Evolutionary conservation across 1,284 basidiomycete genomes (phyloP), one percentile per base, ranked within the genome.

Genomic region (Cryptococcus wingfieldii): DNA sequence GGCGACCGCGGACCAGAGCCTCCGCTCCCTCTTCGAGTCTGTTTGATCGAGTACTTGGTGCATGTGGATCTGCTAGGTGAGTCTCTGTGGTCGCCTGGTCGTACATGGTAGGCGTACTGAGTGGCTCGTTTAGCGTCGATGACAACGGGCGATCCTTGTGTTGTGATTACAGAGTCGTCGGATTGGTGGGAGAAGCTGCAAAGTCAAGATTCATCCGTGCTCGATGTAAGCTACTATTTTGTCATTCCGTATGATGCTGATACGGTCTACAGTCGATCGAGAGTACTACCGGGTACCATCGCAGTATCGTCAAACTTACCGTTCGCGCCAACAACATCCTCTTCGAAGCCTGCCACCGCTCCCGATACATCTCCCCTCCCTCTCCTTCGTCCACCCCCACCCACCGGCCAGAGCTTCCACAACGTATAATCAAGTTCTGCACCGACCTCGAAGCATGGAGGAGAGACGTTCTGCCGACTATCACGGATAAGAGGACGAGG

Each of bases 151-250:
- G 54, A 53, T 6, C 53, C 61, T 4, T 61, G 57, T 4, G 55
- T 63, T 2, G 55, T 67, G 8, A 53, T 67, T 13, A 62, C 59
- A 42, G 58, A 59, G 9, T 59, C 59, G 25, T 64, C 64, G 23
- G 54, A 56, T 5, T 70, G 66, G 66, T 68, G 68, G 68, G 65
- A 70, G 44, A 56, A 57, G 8, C 47, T 66, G 23, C 58, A 58
- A 1, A 54, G 56, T 2, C 61, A 50, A 3, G 59, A 65, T 37
- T 37, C 38, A 5, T 34, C 28, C 8, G 48, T 50, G 1, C 53
- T 38, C 12, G 54, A 53, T 52, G 61, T 59, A 19, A 52, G 56
- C 31, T 10, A 8, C 7, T 34, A 2, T 53, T n/a, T 23, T 5
- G 4, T 9, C 27, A 28, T 38, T 10, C 27, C 34, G 25, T 46